Conservation (phyloP, 495 filamentous ascomycete genomes). For the Penicillium atrosanguineum region DNA sequence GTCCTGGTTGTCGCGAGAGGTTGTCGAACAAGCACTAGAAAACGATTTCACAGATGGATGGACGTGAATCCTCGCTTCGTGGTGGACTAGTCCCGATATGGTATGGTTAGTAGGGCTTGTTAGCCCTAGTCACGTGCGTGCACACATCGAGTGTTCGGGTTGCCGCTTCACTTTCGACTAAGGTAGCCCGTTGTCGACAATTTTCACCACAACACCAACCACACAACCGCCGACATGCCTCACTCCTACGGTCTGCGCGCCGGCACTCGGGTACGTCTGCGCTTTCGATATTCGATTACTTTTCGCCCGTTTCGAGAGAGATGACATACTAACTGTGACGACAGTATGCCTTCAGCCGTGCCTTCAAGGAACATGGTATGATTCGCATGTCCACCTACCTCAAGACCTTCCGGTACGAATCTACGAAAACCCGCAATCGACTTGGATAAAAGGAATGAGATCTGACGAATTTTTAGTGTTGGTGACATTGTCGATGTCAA, state of each 20-base stretch:
- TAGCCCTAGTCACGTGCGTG: constrained; percentile 7
- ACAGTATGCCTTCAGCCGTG: constrained; percentile 87
- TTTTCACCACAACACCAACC: constrained; percentile 41
- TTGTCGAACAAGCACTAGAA: constrained; percentile 23
- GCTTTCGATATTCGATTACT: constrained; percentile 3
- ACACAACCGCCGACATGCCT: constrained; percentile 73
- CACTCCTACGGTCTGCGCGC: constrained; percentile 92
- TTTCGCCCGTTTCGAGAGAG: constrained; percentile 1
- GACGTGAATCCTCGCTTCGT: neutral
- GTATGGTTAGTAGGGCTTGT: constrained; percentile 2
- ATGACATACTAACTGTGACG: constrained; percentile 31
- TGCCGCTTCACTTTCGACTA: constrained; percentile 6
- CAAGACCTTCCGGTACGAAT: constrained; percentile 76
- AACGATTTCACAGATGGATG: neutral
- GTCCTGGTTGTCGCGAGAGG: constrained; percentile 30
- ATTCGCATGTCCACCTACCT: constrained; percentile 91
- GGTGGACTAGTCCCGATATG: neutral
- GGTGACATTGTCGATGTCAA: constrained; percentile 97
- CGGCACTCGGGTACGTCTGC: constrained; percentile 75
- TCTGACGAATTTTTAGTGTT: constrained; percentile 55
- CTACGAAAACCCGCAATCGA: constrained; percentile 13
- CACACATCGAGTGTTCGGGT: constrained; percentile 8
- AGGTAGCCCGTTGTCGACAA: constrained; percentile 38
- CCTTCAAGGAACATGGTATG: constrained; percentile 89
- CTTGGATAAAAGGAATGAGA: constrained; percentile 23